phyloP scores from a whole-genome alignment of 208 protist species.

The Trypanosoma cruzi region DNA sequence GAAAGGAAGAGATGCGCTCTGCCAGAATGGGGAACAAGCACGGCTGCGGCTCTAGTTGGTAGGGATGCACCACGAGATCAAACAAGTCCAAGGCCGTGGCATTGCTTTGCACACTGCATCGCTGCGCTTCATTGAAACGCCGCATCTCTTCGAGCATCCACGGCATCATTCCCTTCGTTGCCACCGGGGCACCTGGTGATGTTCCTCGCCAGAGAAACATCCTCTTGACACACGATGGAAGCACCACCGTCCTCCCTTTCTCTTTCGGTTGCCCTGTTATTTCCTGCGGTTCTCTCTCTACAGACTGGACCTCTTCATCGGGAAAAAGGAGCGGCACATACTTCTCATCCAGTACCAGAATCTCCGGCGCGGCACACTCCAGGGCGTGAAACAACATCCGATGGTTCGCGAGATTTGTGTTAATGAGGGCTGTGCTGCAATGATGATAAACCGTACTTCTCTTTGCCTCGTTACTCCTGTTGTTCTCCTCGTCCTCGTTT shows the following conservation, averaged over 20 bases:
- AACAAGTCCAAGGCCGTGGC: slow-evolving; percentile 32
- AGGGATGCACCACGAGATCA: slow-evolving; percentile 32
- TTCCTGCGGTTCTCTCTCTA: not conserved
- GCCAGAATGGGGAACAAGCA: slow-evolving; percentile 4
- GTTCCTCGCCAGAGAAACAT: slow-evolving; percentile 59
- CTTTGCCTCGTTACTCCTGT: not conserved
- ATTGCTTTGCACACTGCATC: not conserved
- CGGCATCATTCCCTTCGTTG: not conserved
- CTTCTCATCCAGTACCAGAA: slow-evolving; percentile 41
- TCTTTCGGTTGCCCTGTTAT: not conserved
- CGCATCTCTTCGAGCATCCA: slow-evolving; percentile 25
- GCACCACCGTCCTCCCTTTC: slow-evolving; percentile 19
- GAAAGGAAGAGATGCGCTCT: not conserved
- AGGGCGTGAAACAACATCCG: slow-evolving; percentile 52
- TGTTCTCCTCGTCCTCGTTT: not conserved
- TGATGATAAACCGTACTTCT: slow-evolving; percentile 34
- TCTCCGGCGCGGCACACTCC: slow-evolving; percentile 32
- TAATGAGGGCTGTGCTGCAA: slow-evolving; percentile 58
- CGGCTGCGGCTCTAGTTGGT: not conserved
- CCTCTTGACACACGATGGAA: slow-evolving; percentile 44
- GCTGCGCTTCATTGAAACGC: slow-evolving; percentile 33
- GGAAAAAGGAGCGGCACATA: slow-evolving; percentile 54
- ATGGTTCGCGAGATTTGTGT: slow-evolving; percentile 64
- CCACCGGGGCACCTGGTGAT: not conserved
- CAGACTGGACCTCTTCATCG: slow-evolving; percentile 3